Conservation (phyloP, 352 stramenopile genomes). For the Elongisporangium undulatum region DNA sequence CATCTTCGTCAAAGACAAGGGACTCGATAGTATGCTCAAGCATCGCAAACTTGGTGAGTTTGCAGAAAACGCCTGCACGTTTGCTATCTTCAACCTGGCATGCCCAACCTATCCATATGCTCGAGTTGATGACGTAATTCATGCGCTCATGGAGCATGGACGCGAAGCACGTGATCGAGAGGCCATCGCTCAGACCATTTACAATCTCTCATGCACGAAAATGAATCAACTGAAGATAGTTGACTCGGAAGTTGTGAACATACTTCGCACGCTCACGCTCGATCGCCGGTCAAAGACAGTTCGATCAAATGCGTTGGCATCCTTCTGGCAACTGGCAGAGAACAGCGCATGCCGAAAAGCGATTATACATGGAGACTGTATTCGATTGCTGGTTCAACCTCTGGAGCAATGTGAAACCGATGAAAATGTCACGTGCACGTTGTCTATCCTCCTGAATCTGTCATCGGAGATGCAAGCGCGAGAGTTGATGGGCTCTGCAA, state of each 20-base stretch:
- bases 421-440: slow-evolving; percentile 32
- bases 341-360: slow-evolving; percentile 40
- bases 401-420: slow-evolving; percentile 14
- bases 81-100: slow-evolving; percentile 65
- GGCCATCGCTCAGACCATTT: slow-evolving; percentile 47
- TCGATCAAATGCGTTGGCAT: slow-evolving; percentile 40
- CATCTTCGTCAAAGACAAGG: slow-evolving; percentile 71
- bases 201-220: slow-evolving; percentile 60
- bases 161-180: slow-evolving; percentile 36
- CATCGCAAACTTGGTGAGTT: slow-evolving; percentile 32
- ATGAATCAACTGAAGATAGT: slow-evolving; percentile 68
- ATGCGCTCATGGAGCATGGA: slow-evolving; percentile 47
- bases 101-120: slow-evolving; percentile 63
- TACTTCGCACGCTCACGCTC: slow-evolving; percentile 31
- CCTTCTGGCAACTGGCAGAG: slow-evolving; percentile 50
- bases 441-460: slow-evolving; percentile 34
- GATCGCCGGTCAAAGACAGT: slow-evolving; percentile 18
- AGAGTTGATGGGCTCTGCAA: slow-evolving; percentile 33
- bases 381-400: slow-evolving; percentile 36
- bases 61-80: slow-evolving; percentile 35
- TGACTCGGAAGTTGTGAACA: slow-evolving; percentile 33
- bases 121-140: slow-evolving; percentile 59
- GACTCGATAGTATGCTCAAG: slow-evolving; percentile 52
- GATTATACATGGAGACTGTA: slow-evolving; percentile 39
- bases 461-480: slow-evolving; percentile 19